Evolutionary conservation across 2,329 filamentous ascomycete species (phyloP).

Genomic region (Curvularia sp.): DNA sequence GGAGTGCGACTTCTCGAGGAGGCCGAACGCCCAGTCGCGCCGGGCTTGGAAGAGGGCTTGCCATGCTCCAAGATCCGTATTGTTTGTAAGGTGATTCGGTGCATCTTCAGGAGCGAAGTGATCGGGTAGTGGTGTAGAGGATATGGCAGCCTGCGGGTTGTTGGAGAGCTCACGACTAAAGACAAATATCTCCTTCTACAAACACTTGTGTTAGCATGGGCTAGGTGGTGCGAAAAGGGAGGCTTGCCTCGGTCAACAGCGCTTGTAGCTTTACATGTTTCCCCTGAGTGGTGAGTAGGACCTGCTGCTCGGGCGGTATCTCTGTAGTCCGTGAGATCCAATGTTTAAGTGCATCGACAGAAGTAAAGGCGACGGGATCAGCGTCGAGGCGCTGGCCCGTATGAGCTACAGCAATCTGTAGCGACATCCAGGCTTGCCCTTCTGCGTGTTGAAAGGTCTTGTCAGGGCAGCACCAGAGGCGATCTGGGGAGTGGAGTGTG

Average conservation of each 20-base stretch:
- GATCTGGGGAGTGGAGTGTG: conserved; percentile 20
- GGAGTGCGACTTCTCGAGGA: conserved; percentile 72
- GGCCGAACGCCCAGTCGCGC: conserved; percentile 76
- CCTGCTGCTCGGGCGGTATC: conserved; percentile 79
- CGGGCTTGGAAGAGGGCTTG: conserved; percentile 83
- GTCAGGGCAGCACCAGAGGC: conserved; percentile 29
- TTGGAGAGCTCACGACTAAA: conserved; percentile 74
- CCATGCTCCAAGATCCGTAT: conserved; percentile 86
- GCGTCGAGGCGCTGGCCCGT: conserved; percentile 85
- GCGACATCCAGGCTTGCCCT: conserved; percentile 70
- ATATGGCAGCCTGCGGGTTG: conserved; percentile 56
- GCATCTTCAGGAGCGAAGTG: conserved; percentile 66
- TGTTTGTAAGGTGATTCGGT: conserved; percentile 83
- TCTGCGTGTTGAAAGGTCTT: conserved; percentile 26
- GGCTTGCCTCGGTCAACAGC: conserved; percentile 76
- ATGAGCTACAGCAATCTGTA: conserved; percentile 90
- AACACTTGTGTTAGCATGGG: conserved; percentile 16
- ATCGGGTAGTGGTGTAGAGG: conserved; percentile 63
- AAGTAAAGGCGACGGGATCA: conserved; percentile 76
- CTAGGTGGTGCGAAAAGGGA: background rate
- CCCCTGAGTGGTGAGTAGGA: conserved; percentile 83
- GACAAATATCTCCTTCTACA: conserved; percentile 84
- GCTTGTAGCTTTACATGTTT: conserved; percentile 83
- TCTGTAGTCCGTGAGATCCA: conserved; percentile 79
- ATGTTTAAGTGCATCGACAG: conserved; percentile 82